phyloP scores from a whole-genome alignment of 177 flowering plant genomes.

The Vitis hybrid region DNA sequence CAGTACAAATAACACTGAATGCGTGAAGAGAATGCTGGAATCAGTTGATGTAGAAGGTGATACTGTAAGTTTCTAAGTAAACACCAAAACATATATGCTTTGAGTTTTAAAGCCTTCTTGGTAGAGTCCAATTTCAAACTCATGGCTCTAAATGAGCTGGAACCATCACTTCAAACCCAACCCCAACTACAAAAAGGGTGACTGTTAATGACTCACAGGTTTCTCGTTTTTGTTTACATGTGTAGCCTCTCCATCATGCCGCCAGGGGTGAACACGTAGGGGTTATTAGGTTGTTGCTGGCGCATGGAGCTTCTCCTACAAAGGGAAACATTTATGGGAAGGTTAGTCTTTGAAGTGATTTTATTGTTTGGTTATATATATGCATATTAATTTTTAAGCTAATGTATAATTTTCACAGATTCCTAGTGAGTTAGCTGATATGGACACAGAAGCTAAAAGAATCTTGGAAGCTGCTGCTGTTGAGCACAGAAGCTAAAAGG shows the following conservation, averaged over 20 bases:
- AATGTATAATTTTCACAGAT: slow-evolving; percentile 27
- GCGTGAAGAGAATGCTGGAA: slow-evolving; percentile 61
- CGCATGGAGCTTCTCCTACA: slow-evolving; percentile 68
- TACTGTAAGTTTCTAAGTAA: slow-evolving; percentile 54
- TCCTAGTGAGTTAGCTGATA: slow-evolving; percentile 61
- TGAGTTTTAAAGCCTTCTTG: not conserved
- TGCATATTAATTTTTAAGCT: not conserved
- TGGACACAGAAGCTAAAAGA: slow-evolving; percentile 55
- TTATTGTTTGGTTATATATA: not conserved
- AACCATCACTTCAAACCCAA: not conserved
- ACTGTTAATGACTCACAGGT: not conserved
- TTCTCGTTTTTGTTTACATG: not conserved
- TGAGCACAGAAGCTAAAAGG: not conserved
- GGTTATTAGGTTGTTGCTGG: slow-evolving; percentile 57
- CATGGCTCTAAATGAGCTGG: not conserved
- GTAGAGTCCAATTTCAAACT: not conserved
- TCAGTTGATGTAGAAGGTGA: slow-evolving; percentile 86
- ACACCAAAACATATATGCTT: not conserved
- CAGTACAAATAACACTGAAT: slow-evolving; percentile 40
- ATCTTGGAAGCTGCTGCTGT: slow-evolving; percentile 44
- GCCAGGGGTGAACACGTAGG: slow-evolving; percentile 81
- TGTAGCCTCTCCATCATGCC: slow-evolving; percentile 93
- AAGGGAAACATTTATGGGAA: slow-evolving; percentile 59
- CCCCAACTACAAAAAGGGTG: too few relatives aligned
- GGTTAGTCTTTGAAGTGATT: slow-evolving; percentile 34